Evolutionary conservation across 768 basidiomycete genomes (phyloP).

Genomic region (Sporobolomyces phaffii): DNA sequence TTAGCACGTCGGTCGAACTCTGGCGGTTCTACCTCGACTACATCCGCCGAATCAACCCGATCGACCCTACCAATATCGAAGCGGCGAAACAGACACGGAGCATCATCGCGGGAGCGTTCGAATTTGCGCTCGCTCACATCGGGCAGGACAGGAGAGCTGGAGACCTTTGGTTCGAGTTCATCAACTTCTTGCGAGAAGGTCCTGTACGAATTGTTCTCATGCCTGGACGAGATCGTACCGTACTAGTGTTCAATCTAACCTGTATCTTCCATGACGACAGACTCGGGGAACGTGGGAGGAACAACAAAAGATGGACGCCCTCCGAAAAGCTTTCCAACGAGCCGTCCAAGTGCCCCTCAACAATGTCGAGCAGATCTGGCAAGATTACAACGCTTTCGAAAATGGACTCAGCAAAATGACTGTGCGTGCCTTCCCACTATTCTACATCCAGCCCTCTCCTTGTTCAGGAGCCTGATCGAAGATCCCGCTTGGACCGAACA

Average conservation of each 20-base stretch:
- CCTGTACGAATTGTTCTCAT: constrained; percentile 55
- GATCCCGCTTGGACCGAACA: no score
- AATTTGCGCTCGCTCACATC: constrained; percentile 81
- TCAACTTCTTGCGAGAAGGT: constrained; percentile 74
- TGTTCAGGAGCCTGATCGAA: no score
- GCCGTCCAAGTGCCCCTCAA: constrained; percentile 91
- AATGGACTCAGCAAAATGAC: constrained; percentile 81
- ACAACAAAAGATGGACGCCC: constrained; percentile 86
- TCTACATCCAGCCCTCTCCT: not conserved
- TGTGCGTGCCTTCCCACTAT: constrained; percentile 48
- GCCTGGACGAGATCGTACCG: no score
- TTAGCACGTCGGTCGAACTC: constrained; percentile 78
- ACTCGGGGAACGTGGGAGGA: constrained; percentile 85
- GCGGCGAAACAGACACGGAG: constrained; percentile 57
- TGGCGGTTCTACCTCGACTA: constrained; percentile 92
- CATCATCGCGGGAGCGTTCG: constrained; percentile 78
- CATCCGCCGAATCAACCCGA: constrained; percentile 63
- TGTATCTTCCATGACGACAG: constrained; percentile 43
- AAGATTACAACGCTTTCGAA: constrained; percentile 87
- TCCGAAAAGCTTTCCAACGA: constrained; percentile 85
- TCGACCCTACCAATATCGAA: constrained; percentile 44
- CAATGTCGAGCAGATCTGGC: constrained; percentile 87
- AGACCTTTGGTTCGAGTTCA: constrained; percentile 89
- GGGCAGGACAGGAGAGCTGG: constrained; percentile 89
- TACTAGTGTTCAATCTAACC: no score